Percentiles rank a stretch among this genome's conserved stretches.
phyloP scores from a whole-genome alignment of 371 early-diverging fungal genomes.

The Mortierella sp. region DNA sequence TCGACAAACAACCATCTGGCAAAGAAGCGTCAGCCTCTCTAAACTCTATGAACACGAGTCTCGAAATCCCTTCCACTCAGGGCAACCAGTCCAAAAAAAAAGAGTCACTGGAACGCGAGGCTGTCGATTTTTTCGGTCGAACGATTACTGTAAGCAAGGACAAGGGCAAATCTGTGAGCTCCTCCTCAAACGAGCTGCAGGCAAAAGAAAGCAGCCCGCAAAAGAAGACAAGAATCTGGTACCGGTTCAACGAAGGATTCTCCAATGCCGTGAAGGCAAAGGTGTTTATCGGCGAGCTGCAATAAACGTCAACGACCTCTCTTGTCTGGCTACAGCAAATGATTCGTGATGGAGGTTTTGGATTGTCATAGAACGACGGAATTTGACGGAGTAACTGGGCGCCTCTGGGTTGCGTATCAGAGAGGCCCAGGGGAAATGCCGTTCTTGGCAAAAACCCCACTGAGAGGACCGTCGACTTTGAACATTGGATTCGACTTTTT shows the following conservation, averaged over 20 bases:
- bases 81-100: constrained; percentile 4
- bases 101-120: constrained; percentile 35
- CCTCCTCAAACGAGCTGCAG: background rate
- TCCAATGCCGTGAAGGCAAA: constrained; percentile 87
- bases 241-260: constrained; percentile 85
- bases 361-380: background rate
- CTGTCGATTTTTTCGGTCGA: constrained; percentile 77
- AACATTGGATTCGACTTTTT: constrained; percentile 3
- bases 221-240: constrained; percentile 61
- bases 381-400: background rate
- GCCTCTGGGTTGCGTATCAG: background rate
- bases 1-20: constrained; percentile 4
- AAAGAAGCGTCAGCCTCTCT: constrained; percentile 1
- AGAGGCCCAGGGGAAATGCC: background rate
- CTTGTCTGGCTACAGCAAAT: background rate
- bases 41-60: background rate
- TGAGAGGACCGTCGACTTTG: constrained; percentile 3
- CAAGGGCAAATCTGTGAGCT: constrained; percentile 53
- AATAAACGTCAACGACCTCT: constrained; percentile 20
- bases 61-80: constrained; percentile 1
- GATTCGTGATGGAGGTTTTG: background rate
- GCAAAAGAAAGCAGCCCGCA: background rate
- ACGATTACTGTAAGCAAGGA: constrained; percentile 51
- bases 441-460: background rate
- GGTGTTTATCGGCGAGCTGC: constrained; percentile 47